Percentiles rank a stretch among this genome's conserved stretches.
Evolutionary conservation across 345 rosid species (phyloP).

Genomic region (Populus deltoides): DNA sequence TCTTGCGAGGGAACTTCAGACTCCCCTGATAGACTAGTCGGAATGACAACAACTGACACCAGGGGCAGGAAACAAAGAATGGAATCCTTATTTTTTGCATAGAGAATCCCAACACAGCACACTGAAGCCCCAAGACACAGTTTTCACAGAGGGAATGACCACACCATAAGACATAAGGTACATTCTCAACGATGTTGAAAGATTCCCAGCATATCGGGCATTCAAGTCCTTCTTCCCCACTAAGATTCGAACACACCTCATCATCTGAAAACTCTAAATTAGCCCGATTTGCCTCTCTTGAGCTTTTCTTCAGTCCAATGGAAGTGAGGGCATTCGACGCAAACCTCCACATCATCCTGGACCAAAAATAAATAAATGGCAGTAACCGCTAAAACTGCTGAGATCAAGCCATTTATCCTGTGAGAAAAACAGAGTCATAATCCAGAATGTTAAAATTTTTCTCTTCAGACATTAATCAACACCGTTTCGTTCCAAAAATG

Average conservation of each 20-base stretch:
- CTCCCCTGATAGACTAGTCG: constrained; percentile 65
- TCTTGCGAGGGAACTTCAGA: constrained; percentile 73
- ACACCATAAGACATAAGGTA: constrained; percentile 85
- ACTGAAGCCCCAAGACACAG: constrained; percentile 71
- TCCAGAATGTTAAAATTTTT: too few relatives aligned
- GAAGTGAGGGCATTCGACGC: constrained; percentile 2
- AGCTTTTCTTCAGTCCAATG: constrained; percentile 3
- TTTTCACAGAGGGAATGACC: constrained; percentile 85
- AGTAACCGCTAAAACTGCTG: neutral
- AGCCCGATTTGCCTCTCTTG: neutral
- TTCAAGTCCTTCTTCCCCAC: constrained; percentile 64
- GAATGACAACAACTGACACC: constrained; percentile 79
- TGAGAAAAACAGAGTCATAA: neutral
- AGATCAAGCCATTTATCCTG: too few relatives aligned
- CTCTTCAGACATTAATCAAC: too few relatives aligned
- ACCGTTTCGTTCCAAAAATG: too few relatives aligned
- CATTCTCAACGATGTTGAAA: constrained; percentile 80
- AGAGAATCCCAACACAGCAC: constrained; percentile 44
- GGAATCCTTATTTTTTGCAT: constrained; percentile 60
- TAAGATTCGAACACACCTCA: constrained; percentile 37
- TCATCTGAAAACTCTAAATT: constrained; percentile 59
- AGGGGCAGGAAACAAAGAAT: constrained; percentile 82
- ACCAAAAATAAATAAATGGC: neutral
- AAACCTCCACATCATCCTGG: neutral
- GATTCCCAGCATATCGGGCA: constrained; percentile 89